Conservation (phyloP, 768 basidiomycete genomes). For the Auriscalpium orientale region DNA sequence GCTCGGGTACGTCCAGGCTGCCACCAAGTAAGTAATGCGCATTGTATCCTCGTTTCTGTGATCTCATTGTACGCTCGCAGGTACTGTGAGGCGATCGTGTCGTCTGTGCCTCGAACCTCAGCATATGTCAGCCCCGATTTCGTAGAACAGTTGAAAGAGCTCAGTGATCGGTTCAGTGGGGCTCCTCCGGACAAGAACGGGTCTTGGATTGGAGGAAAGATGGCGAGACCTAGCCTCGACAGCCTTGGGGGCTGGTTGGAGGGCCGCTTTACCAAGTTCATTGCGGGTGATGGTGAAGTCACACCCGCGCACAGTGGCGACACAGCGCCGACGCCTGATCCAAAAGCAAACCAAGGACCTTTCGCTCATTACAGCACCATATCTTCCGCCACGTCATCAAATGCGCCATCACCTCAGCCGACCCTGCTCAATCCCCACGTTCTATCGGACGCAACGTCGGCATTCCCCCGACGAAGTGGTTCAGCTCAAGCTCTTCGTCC, state of each 20-base stretch:
- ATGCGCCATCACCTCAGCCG: constrained; percentile 68
- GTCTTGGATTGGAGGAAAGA: constrained; percentile 84
- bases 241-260: constrained; percentile 89
- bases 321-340: constrained; percentile 31
- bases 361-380: constrained; percentile 93
- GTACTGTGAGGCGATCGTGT: constrained; percentile 87
- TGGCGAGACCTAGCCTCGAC: constrained; percentile 87
- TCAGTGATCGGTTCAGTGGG: constrained; percentile 73
- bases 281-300: constrained; percentile 81
- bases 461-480: constrained; percentile 48
- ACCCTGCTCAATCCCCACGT: constrained; percentile 29
- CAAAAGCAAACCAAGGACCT: constrained; percentile 54
- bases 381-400: constrained; percentile 72
- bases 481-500: constrained; percentile 60
- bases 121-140: constrained; percentile 61
- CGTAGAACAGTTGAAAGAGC: constrained; percentile 65
- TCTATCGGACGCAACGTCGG: constrained; percentile 26
- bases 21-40: constrained; percentile 52
- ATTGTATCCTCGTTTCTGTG: constrained; percentile 5
- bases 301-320: constrained; percentile 18
- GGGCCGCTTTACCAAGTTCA: constrained; percentile 86
- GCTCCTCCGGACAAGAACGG: constrained; percentile 69
- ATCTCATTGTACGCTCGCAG: constrained; percentile 33
- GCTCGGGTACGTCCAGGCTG: constrained; percentile 66
- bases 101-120: constrained; percentile 53